Evolutionary conservation across 2,329 filamentous ascomycete species (phyloP).

Genomic region (Beauveria caledonica): DNA sequence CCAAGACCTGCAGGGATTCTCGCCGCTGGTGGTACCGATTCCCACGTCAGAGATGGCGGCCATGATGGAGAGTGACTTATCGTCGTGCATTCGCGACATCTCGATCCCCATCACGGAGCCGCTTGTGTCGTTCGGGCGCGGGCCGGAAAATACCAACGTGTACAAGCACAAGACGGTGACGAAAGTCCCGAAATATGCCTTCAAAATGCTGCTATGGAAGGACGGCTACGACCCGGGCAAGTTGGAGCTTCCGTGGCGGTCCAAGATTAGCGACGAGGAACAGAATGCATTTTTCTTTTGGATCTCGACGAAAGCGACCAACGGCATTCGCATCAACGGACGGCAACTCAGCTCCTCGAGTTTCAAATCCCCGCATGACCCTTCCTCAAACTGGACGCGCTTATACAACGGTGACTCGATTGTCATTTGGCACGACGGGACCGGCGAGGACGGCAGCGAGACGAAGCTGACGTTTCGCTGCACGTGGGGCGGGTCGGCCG

Average conservation of each 20-base stretch:
- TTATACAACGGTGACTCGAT: constrained; percentile 72
- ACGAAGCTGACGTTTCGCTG: constrained; percentile 45
- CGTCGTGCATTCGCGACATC: constrained; percentile 56
- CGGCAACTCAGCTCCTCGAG: constrained; percentile 52
- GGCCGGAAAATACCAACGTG: constrained; percentile 56
- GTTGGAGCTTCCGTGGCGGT: constrained; percentile 39
- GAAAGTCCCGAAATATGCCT: constrained; percentile 72
- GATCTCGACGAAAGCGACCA: constrained; percentile 70
- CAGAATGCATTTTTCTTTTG: constrained; percentile 57
- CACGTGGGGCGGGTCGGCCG: constrained; percentile 47
- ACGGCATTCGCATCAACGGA: constrained; percentile 70
- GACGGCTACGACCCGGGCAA: constrained; percentile 55
- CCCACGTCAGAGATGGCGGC: constrained; percentile 36
- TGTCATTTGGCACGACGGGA: constrained; percentile 52
- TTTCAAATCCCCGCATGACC: constrained; percentile 41
- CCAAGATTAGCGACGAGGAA: constrained; percentile 23
- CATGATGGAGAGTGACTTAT: constrained; percentile 54
- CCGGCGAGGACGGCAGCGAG: constrained; percentile 30
- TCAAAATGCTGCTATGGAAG: constrained; percentile 69
- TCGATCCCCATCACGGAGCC: constrained; percentile 58
- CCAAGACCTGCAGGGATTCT: constrained; percentile 18
- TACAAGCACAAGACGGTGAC: constrained; percentile 56
- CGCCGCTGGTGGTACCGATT: constrained; percentile 3
- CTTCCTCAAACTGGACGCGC: constrained; percentile 56
- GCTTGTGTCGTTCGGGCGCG: constrained; percentile 71